These are phyloP conservation scores for Phellinidium pouzarii DNA, from an alignment of 1,284 basidiomycete genomes.

Conservation along the genomic window DNA sequence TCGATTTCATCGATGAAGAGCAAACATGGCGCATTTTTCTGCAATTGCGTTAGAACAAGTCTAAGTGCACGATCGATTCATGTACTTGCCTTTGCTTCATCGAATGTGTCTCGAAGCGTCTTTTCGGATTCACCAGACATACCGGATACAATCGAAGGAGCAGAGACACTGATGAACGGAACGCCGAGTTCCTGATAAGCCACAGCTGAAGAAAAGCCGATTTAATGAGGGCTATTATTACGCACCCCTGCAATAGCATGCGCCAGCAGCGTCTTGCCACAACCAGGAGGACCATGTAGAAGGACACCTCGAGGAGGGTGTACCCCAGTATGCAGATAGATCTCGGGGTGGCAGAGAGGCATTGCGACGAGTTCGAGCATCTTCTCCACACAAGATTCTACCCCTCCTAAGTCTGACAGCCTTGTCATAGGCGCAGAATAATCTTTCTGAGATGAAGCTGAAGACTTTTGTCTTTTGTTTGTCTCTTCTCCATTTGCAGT, in stretches of 20 bases:
- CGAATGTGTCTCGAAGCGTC: conserved; percentile 91
- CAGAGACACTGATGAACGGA: conserved; percentile 91
- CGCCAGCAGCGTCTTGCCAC: conserved; percentile 90
- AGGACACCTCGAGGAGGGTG: conserved; percentile 92
- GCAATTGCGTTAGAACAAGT: neutral
- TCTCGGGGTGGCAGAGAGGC: conserved; percentile 92
- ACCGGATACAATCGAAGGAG: conserved; percentile 91
- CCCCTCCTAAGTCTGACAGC: conserved; percentile 83
- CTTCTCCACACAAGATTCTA: conserved; percentile 83
- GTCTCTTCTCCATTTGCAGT: conserved; percentile 36
- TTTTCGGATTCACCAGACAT: conserved; percentile 99
- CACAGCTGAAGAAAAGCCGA: conserved; percentile 16
- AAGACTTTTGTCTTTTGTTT: conserved; percentile 48
- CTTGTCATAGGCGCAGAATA: conserved; percentile 63
- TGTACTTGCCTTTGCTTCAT: conserved; percentile 77
- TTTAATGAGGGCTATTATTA: conserved; percentile 19
- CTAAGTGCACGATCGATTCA: neutral
- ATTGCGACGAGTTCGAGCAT: conserved; percentile 93
- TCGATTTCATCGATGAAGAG: conserved; percentile 98
- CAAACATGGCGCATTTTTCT: conserved; percentile 85
- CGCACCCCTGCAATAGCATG: conserved; percentile 89
- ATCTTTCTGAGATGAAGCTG: conserved; percentile 39
- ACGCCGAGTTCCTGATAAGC: conserved; percentile 72
- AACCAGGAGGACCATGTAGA: conserved; percentile 93
- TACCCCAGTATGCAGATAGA: conserved; percentile 90